These are phyloP conservation scores for Ascochyta koolunga DNA, from an alignment of 2,329 filamentous ascomycete genomes.

Conservation along the genomic window DNA sequence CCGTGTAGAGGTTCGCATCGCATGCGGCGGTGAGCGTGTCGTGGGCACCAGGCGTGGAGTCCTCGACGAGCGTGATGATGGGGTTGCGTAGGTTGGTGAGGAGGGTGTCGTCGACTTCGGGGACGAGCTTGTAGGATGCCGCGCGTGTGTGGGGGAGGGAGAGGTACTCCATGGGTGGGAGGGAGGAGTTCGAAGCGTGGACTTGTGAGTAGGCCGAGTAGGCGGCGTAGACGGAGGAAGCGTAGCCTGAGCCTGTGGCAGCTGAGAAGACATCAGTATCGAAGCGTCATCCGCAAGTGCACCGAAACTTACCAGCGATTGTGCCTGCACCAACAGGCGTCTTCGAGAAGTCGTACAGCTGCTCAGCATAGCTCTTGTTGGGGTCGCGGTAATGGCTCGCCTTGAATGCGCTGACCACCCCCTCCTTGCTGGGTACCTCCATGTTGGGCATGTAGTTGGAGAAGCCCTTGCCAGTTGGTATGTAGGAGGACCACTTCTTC, in stretches of 20 bases:
- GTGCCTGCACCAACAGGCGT: constrained; percentile 58
- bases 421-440: constrained; percentile 46
- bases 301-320: constrained; percentile 44
- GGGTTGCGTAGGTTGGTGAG: constrained; percentile 55
- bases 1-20: constrained; percentile 52
- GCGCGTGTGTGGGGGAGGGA: constrained; percentile 54
- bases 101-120: constrained; percentile 50
- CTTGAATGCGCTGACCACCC: constrained; percentile 54
- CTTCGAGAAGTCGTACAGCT: constrained; percentile 57
- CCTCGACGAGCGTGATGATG: constrained; percentile 55
- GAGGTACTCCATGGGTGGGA: constrained; percentile 55
- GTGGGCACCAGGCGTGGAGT: constrained; percentile 52
- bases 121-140: constrained; percentile 50
- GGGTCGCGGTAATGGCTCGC: constrained; percentile 53
- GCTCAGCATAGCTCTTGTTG: constrained; percentile 56
- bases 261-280: constrained; percentile 30
- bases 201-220: constrained; percentile 55
- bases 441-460: constrained; percentile 54
- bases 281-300: no score
- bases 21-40: constrained; percentile 57
- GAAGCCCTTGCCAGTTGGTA: constrained; percentile 56
- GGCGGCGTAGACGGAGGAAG: constrained; percentile 55
- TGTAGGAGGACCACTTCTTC: constrained; percentile 55
- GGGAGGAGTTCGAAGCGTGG: constrained; percentile 38
- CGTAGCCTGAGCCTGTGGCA: constrained; percentile 55